Evolutionary conservation across 2,329 filamentous ascomycete genomes (phyloP).

Genomic region (Knufia petricola): DNA sequence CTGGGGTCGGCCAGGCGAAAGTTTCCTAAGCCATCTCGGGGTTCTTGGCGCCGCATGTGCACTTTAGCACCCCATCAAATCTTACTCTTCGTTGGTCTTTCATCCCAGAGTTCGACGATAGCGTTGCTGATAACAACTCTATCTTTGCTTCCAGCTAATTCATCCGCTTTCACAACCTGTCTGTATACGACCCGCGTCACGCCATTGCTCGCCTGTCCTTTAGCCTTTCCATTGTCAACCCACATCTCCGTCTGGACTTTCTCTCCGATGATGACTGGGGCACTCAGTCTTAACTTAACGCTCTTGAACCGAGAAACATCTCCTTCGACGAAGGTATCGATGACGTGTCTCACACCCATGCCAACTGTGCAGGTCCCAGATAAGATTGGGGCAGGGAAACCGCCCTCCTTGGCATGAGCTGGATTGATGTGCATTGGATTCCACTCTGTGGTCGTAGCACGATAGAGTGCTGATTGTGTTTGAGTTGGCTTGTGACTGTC

Average conservation of each 20-base stretch:
- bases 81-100: background rate
- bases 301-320: slow-evolving; percentile 9
- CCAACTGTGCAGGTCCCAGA: slow-evolving; percentile 15
- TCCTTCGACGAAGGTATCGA: slow-evolving; percentile 12
- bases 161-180: slow-evolving; percentile 1
- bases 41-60: too few species aligned
- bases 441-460: slow-evolving; percentile 13
- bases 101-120: slow-evolving; percentile 5
- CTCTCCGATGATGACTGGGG: slow-evolving; percentile 13
- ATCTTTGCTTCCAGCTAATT: slow-evolving; percentile 5
- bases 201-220: background rate
- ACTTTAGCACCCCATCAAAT: background rate
- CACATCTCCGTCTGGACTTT: slow-evolving; percentile 15
- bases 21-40: too few species aligned
- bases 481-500: slow-evolving; percentile 9
- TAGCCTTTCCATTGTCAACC: background rate
- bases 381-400: slow-evolving; percentile 12
- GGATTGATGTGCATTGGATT: slow-evolving; percentile 16
- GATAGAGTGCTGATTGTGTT: slow-evolving; percentile 13
- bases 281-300: slow-evolving; percentile 14
- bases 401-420: slow-evolving; percentile 9
- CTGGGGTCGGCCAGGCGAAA: too few species aligned
- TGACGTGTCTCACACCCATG: slow-evolving; percentile 13
- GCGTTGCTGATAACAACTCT: slow-evolving; percentile 8
- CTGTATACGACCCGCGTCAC: background rate